Base-by-base conservation (phyloP, 2,329 filamentous ascomycete genomes). In the Apiospora malaysiana region DNA sequence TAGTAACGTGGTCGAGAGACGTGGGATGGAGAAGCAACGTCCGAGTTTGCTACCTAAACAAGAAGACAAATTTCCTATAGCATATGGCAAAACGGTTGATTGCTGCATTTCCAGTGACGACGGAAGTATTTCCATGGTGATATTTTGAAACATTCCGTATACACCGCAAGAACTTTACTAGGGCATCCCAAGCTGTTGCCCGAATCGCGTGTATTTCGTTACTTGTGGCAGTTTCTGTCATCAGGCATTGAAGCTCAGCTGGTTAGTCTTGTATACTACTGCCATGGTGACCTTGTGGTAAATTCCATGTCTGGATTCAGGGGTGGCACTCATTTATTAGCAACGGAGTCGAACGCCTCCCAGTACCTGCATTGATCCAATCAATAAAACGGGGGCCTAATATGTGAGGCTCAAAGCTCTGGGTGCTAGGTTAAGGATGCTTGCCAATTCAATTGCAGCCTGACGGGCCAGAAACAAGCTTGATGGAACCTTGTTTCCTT, bases 401-500 rank as follows among this genome's bases (percentile, higher is more conserved):
- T n/a, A 59, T 59, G 27, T 59, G 9, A 59, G 51, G 51, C 51
- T 37, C 18, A 49, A 1, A 10, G 16, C 49, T n/a, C n/a, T n/a
- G n/a, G n/a, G n/a, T n/a, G n/a, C n/a, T n/a, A n/a, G n/a, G 51
- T 18, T n/a, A 59, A 59, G 27, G 16, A 59, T 27, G 49, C 49
- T 32, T 32, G 51, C 27, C 51, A 59, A 59, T 59, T 59, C 51
- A 59, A 59, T 59, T 59, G 51, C 51, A 59, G 51, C 51, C 51
- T 59, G 49, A 21, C 51, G 51, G 51, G n/a, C n/a, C n/a, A n/a
- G n/a, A n/a, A n/a, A 16, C 21, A n/a, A 18, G 45, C 8, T 23
- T 37, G 27, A 59, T 59, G 51, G 51, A 59, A 37, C 25, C 51
- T 37, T 59, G 10, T 7, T 56, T 32, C 25, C 12, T 14, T 10